These are phyloP conservation scores for Bromus sterilis DNA, from an alignment of 176 grass and related monocot genomes.

Conservation along the genomic window DNA sequence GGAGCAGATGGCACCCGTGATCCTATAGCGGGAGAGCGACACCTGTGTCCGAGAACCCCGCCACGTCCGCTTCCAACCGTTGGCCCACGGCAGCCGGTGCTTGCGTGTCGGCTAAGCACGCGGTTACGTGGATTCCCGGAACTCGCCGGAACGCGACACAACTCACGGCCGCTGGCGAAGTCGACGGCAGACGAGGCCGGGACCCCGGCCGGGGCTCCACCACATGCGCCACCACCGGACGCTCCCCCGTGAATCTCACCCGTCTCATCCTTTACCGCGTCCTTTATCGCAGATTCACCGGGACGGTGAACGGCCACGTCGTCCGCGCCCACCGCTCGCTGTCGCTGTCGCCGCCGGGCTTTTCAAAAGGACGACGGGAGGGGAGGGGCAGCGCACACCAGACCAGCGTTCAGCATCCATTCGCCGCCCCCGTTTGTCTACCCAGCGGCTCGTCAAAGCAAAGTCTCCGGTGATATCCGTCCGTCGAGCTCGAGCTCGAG, in stretches of 20 bases:
- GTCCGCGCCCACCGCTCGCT: constrained; percentile 9
- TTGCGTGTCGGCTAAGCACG: neutral
- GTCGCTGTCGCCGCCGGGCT: constrained; percentile 17
- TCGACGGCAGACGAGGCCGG: neutral
- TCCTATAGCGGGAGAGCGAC: constrained; percentile 30
- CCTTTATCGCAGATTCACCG: constrained; percentile 11
- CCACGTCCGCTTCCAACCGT: constrained; percentile 27
- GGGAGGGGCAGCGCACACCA: neutral
- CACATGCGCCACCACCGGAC: too few species aligned
- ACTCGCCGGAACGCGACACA: constrained; percentile 40
- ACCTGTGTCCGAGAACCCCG: constrained; percentile 19
- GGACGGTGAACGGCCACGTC: constrained; percentile 21
- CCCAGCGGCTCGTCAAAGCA: neutral
- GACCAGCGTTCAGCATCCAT: too few species aligned
- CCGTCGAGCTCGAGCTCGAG: neutral
- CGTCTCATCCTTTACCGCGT: too few species aligned
- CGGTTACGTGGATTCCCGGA: constrained; percentile 34
- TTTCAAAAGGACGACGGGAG: constrained; percentile 26
- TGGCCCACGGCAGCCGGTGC: neutral
- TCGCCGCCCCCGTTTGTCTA: too few species aligned
- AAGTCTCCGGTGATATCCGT: neutral
- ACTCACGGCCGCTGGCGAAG: neutral
- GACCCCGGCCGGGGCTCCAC: too few species aligned
- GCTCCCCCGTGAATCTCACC: too few species aligned
- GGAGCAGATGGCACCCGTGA: neutral